A percentile compares a stretch with the other conserved stretches of the same genome.
These are phyloP conservation scores for Xylaria curta DNA, from an alignment of 495 filamentous ascomycete genomes.

Conservation along the genomic window DNA sequence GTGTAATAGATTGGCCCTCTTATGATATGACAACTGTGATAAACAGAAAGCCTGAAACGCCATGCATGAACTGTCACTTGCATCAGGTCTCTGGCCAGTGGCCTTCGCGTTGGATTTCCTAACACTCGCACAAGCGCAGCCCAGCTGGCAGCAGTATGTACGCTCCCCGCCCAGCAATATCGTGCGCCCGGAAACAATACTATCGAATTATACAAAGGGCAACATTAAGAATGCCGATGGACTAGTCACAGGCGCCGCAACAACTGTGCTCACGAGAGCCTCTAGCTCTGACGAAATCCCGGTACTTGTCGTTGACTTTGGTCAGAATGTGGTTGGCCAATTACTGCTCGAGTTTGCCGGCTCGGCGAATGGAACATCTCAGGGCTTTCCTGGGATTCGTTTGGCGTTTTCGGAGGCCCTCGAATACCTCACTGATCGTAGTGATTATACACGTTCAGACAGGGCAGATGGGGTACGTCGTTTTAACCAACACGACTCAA, in stretches of 20 bases:
- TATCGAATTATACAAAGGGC: slow-evolving; percentile 31
- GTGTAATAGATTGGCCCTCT: no score
- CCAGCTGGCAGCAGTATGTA: slow-evolving; percentile 37
- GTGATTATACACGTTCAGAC: slow-evolving; percentile 54
- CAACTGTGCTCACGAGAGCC: slow-evolving; percentile 36
- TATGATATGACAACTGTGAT: no score
- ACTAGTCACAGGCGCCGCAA: slow-evolving; percentile 36
- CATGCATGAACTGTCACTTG: slow-evolving; percentile 2
- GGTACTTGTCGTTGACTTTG: slow-evolving; percentile 52
- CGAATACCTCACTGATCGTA: slow-evolving; percentile 48
- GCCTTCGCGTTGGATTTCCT: not conserved
- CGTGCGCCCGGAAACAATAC: slow-evolving; percentile 29
- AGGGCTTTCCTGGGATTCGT: slow-evolving; percentile 45
- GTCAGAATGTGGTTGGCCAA: slow-evolving; percentile 51
- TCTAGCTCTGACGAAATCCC: slow-evolving; percentile 21
- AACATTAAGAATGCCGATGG: slow-evolving; percentile 42
- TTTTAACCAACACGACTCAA: not conserved
- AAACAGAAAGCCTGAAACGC: not conserved
- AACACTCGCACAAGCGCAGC: slow-evolving; percentile 15
- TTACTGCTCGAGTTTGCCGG: slow-evolving; percentile 35
- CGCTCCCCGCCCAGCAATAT: slow-evolving; percentile 26
- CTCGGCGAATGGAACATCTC: slow-evolving; percentile 29
- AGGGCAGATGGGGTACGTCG: slow-evolving; percentile 35
- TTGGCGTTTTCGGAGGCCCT: slow-evolving; percentile 55
- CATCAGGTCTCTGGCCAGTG: slow-evolving; percentile 6